These are phyloP conservation scores for Trichophyton schoenleinii DNA, from an alignment of 2,329 filamentous ascomycete genomes.

Conservation along the genomic window DNA sequence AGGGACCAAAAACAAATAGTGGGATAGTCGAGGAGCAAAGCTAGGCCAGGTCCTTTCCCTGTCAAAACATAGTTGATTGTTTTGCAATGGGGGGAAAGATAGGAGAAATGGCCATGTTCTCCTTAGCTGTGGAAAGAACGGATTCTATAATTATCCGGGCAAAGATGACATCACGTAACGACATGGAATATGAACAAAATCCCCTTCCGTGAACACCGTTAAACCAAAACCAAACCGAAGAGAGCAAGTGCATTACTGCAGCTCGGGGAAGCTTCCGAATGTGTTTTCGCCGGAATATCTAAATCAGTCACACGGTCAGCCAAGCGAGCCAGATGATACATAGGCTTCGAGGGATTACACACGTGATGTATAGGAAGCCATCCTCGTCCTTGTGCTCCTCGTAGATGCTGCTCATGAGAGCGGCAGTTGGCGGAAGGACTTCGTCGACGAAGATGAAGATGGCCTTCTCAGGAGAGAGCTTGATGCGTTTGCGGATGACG, in stretches of 20 bases:
- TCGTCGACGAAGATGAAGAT: slow-evolving; percentile 99
- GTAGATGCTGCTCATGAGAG: slow-evolving; percentile 98
- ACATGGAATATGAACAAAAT: background rate
- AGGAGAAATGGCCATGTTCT: background rate
- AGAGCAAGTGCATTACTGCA: background rate
- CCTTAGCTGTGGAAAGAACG: background rate
- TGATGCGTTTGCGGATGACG: slow-evolving; percentile 99
- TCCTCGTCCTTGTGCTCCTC: slow-evolving; percentile 91
- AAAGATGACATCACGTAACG: background rate
- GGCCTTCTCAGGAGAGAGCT: slow-evolving; percentile 97
- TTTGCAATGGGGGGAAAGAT: background rate
- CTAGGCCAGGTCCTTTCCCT: background rate
- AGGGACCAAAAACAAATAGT: background rate
- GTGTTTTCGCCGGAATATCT: slow-evolving; percentile 98
- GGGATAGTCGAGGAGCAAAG: background rate
- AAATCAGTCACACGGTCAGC: slow-evolving; percentile 8
- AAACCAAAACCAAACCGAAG: background rate
- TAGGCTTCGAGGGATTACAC: slow-evolving; percentile 26
- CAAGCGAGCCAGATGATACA: background rate
- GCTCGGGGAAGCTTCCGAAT: slow-evolving; percentile 48
- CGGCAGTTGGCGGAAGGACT: slow-evolving; percentile 88
- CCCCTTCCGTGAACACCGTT: background rate
- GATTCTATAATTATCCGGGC: slow-evolving; percentile 1
- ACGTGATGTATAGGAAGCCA: slow-evolving; percentile 96
- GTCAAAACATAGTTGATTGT: background rate